Conservation (phyloP, 768 basidiomycete species). For the Boletus huronensis region DNA sequence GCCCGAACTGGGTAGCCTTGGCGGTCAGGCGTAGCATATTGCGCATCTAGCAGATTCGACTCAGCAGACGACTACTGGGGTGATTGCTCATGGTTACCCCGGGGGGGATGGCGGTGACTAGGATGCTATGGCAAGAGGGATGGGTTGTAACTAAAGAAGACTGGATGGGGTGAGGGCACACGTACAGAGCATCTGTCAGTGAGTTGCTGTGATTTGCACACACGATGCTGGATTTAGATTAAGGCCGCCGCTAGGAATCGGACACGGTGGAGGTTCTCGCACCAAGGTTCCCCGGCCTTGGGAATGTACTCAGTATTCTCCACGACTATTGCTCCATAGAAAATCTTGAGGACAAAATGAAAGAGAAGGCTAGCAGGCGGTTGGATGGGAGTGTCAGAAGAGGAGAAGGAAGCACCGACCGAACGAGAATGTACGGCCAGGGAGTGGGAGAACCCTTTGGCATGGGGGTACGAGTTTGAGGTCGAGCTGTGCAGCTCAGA, state of each 20-base stretch:
- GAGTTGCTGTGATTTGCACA: slow-evolving; percentile 87
- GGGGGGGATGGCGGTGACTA: slow-evolving; percentile 71
- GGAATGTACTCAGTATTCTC: slow-evolving; percentile 75
- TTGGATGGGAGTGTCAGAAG: slow-evolving; percentile 1
- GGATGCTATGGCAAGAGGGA: slow-evolving; percentile 42
- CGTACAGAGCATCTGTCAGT: slow-evolving; percentile 82
- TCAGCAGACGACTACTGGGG: slow-evolving; percentile 5
- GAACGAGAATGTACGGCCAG: slow-evolving; percentile 67
- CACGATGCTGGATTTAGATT: slow-evolving; percentile 55
- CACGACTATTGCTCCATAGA: slow-evolving; percentile 85
- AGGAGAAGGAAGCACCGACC: slow-evolving; percentile 37
- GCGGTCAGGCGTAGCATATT: slow-evolving; percentile 83
- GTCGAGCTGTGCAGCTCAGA: background rate
- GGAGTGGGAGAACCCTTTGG: slow-evolving; percentile 41
- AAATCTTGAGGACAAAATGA: slow-evolving; percentile 83
- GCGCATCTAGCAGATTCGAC: slow-evolving; percentile 47
- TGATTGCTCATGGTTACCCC: slow-evolving; percentile 40
- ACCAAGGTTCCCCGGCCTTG: slow-evolving; percentile 73
- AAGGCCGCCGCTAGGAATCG: background rate
- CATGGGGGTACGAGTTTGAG: slow-evolving; percentile 21
- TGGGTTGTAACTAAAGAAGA: background rate
- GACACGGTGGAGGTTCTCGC: slow-evolving; percentile 10
- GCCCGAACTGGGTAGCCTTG: slow-evolving; percentile 84
- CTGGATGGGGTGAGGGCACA: background rate
- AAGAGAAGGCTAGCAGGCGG: slow-evolving; percentile 53